Percentiles rank a stretch among this genome's conserved stretches.
Evolutionary conservation across 768 basidiomycete species (phyloP).

Genomic region (Candolleomyces efflorescens): DNA sequence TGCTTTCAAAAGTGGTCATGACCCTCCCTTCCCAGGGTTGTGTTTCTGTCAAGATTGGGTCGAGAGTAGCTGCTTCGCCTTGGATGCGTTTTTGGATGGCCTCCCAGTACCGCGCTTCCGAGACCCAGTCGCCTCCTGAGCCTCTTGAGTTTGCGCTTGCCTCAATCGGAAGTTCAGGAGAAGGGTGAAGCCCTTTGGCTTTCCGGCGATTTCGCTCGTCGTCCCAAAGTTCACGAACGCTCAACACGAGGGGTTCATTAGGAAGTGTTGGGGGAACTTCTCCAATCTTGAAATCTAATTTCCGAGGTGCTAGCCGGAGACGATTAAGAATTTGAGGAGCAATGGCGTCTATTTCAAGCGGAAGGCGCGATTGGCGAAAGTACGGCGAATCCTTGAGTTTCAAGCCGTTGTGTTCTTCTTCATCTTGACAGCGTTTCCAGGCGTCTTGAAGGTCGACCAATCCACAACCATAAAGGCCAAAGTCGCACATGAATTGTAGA

Average conservation of each 20-base stretch:
- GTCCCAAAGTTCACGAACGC: slow-evolving; percentile 94
- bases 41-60: slow-evolving; percentile 14
- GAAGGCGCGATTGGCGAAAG: slow-evolving; percentile 59
- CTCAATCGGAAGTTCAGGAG: slow-evolving; percentile 70
- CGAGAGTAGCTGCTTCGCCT: slow-evolving; percentile 25
- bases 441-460: slow-evolving; percentile 73
- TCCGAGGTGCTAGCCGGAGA: slow-evolving; percentile 55
- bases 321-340: slow-evolving; percentile 87
- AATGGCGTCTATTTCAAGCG: slow-evolving; percentile 80
- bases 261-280: slow-evolving; percentile 52
- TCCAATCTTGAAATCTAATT: slow-evolving; percentile 60
- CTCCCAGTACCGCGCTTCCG: slow-evolving; percentile 73
- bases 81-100: slow-evolving; percentile 62
- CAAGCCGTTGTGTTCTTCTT: slow-evolving; percentile 26
- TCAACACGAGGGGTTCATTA: slow-evolving; percentile 73
- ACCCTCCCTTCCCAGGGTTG: slow-evolving; percentile 65
- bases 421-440: slow-evolving; percentile 50
- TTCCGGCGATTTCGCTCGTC: slow-evolving; percentile 81
- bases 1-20: slow-evolving; percentile 87
- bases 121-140: slow-evolving; percentile 59
- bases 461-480: slow-evolving; percentile 91
- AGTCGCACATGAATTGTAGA: slow-evolving; percentile 93
- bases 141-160: slow-evolving; percentile 60
- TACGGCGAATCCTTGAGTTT: slow-evolving; percentile 52
- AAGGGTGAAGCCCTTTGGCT: slow-evolving; percentile 63